phyloP scores from a whole-genome alignment of 768 basidiomycete genomes.

The Gymnopilus junonius region DNA sequence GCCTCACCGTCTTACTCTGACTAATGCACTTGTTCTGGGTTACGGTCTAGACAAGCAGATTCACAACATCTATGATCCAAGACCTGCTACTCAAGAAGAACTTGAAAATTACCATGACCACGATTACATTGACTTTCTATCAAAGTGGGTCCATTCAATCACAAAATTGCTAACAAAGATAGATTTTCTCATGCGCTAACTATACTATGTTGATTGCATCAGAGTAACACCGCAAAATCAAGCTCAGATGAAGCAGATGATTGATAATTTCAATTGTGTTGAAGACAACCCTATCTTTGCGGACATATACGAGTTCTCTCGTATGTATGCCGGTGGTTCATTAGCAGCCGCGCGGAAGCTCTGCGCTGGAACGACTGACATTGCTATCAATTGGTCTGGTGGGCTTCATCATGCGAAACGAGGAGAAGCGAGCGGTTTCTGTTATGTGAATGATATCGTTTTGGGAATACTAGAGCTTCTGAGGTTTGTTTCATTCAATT shows the following conservation, averaged over 20 bases:
- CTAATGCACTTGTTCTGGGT: constrained; percentile 93
- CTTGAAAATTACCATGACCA: constrained; percentile 91
- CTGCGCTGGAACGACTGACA: constrained; percentile 85
- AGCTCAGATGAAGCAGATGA: constrained; percentile 73
- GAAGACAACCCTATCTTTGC: constrained; percentile 98
- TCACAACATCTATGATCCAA: constrained; percentile 88
- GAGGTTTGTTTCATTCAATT: constrained; percentile 48
- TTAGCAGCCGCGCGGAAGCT: constrained; percentile 91
- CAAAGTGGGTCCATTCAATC: constrained; percentile 63
- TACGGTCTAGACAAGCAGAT: constrained; percentile 97
- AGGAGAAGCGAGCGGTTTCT: constrained; percentile 97
- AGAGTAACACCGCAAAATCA: constrained; percentile 84
- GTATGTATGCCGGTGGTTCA: constrained; percentile 92
- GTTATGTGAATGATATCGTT: constrained; percentile 97
- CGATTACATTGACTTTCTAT: constrained; percentile 96
- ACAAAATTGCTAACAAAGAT: neutral
- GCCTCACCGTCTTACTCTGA: constrained; percentile 93
- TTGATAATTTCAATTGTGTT: constrained; percentile 90
- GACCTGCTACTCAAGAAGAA: constrained; percentile 87
- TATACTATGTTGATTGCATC: neutral
- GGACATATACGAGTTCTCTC: constrained; percentile 93
- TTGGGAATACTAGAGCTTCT: constrained; percentile 92
- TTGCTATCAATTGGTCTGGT: constrained; percentile 99
- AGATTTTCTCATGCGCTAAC: neutral
- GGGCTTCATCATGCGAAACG: constrained; percentile 98